Conservation (phyloP, 129 eudicot genomes). For the Centaurea solstitialis region DNA sequence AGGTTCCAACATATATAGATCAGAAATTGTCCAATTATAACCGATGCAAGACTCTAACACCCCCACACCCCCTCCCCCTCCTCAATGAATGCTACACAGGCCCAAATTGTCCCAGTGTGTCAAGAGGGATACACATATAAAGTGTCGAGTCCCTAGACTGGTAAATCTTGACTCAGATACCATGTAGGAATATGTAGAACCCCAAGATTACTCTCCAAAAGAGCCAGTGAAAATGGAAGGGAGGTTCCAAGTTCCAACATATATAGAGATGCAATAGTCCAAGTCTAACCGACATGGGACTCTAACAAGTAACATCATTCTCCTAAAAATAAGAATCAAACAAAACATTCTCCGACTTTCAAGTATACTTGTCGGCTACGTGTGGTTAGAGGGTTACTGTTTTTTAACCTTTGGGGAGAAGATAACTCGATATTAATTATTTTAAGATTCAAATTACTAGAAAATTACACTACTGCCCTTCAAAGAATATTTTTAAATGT, state of each 20-base stretch:
- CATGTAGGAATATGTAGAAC: not conserved
- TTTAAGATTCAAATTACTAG: not conserved
- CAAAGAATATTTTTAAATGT: not conserved
- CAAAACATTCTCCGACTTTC: not conserved
- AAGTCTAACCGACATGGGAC: not conserved
- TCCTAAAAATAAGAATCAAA: not conserved
- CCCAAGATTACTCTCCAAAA: not conserved
- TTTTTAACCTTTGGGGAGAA: not conserved
- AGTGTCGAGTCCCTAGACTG: too few relatives aligned
- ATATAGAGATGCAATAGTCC: not conserved
- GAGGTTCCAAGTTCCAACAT: not conserved
- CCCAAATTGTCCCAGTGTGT: too few relatives aligned
- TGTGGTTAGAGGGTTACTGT: not conserved
- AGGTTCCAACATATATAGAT: not conserved
- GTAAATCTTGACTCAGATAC: not conserved
- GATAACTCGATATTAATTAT: not conserved
- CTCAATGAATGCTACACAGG: too few relatives aligned
- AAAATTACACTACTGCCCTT: not conserved
- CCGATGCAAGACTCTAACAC: not conserved
- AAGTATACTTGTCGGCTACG: not conserved
- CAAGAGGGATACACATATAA: too few relatives aligned
- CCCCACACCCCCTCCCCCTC: too few relatives aligned
- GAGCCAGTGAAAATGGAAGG: not conserved
- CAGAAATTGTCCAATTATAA: not conserved
- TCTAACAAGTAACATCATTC: not conserved